These are phyloP conservation scores for Aspergillus candidus DNA, from an alignment of 2,329 filamentous ascomycete genomes.

Conservation along the genomic window DNA sequence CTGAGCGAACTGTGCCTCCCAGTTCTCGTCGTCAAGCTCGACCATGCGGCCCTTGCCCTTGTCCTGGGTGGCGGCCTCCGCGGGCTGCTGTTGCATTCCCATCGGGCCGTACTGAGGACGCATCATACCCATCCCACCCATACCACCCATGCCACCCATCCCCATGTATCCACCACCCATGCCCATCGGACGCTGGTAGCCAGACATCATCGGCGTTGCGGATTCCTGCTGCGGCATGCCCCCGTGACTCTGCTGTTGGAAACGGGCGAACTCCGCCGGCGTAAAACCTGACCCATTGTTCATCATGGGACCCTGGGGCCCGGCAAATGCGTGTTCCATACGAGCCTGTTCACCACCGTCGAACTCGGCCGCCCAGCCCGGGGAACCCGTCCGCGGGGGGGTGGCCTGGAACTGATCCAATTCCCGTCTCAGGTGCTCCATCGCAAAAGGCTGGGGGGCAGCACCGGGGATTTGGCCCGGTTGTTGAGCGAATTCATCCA, in stretches of 20 bases:
- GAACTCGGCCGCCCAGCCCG: conserved; percentile 60
- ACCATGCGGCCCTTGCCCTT: conserved; percentile 81
- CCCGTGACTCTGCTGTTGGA: conserved; percentile 66
- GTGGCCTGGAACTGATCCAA: conserved; percentile 49
- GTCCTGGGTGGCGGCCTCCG: conserved; percentile 50
- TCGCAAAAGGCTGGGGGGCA: conserved; percentile 54
- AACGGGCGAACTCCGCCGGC: conserved; percentile 79
- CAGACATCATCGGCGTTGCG: conserved; percentile 58
- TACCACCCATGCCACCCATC: conserved; percentile 45
- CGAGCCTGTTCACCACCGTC: conserved; percentile 57
- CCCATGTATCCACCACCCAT: conserved; percentile 42
- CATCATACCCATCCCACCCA: conserved; percentile 53
- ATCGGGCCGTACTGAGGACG: conserved; percentile 43
- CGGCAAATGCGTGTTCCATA: conserved; percentile 67
- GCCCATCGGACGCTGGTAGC: conserved; percentile 41
- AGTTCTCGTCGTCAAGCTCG: conserved; percentile 86
- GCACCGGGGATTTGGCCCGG: conserved; percentile 55
- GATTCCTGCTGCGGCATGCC: conserved; percentile 57
- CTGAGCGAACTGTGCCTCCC: conserved; percentile 94
- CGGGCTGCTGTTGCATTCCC: conserved; percentile 42
- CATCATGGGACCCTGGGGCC: conserved; percentile 39
- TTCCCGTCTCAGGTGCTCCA: conserved; percentile 61
- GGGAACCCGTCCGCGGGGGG: conserved; percentile 48
- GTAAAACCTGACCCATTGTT: conserved; percentile 58
- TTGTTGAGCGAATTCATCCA: conserved; percentile 88